A percentile compares a stretch with the other conserved stretches of the same genome.
Evolutionary conservation across 169 alveolate species (phyloP).

Genomic region (Ichthyophthirius multifiliis): DNA sequence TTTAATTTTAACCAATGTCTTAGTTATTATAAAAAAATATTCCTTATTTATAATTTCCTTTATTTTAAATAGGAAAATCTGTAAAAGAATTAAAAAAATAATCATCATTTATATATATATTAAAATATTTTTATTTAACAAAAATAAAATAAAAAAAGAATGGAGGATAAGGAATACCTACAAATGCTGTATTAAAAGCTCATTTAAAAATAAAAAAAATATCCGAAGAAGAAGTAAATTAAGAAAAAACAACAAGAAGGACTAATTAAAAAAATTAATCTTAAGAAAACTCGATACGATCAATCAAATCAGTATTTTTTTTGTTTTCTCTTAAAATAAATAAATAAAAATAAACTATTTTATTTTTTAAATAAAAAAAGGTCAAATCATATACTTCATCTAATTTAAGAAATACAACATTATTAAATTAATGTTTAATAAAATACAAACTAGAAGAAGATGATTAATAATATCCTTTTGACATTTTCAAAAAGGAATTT

Average conservation of each 20-base stretch:
- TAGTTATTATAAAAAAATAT: constrained; percentile 22
- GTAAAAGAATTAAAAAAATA: not conserved
- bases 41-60: constrained; percentile 49
- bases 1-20: constrained; percentile 51
- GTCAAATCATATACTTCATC: too few relatives aligned
- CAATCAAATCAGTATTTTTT: too few relatives aligned
- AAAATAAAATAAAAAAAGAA: not conserved
- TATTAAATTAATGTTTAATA: not conserved
- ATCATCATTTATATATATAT: not conserved
- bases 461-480: constrained; percentile 24
- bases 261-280: not conserved
- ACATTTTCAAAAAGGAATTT: constrained; percentile 39
- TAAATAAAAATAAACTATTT: too few relatives aligned
- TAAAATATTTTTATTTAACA: too few relatives aligned
- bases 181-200: constrained; percentile 58
- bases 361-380: too few relatives aligned
- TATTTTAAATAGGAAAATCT: constrained; percentile 12
- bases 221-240: not conserved
- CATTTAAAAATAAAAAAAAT: constrained; percentile 29
- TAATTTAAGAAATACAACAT: too few relatives aligned
- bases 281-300: not conserved
- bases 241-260: not conserved
- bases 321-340: too few relatives aligned
- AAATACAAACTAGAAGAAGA: constrained; percentile 10
- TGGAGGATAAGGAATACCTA: constrained; percentile 41